Base-by-base conservation (phyloP, 805 yeast genomes). In the Candida coleopterorum region DNA sequence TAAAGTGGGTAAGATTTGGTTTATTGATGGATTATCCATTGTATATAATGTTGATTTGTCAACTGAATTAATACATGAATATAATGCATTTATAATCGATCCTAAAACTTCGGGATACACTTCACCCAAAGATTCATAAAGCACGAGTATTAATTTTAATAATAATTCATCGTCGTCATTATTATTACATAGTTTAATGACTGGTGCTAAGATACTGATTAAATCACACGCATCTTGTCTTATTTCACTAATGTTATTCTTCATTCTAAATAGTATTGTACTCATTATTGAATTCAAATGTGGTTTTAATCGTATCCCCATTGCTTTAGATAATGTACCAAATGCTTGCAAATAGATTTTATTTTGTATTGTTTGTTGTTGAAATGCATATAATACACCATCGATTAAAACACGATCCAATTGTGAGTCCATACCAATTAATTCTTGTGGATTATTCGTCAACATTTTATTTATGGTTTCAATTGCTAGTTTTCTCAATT, bases 41-140 rank as follows among this genome's bases (percentile, higher is more conserved):
- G 51, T 43, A 49, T 82, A 79, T 56, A 87, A 61, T 2, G 71
- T 60, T 1, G 73, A 69, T 10, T 79, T 65, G 7, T 83, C 84
- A 29, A 82, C 70, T 14, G 72, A 75, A 2, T 69, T 60, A 14
- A 86, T 73, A 26, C 89, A 79, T 9, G 77, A 62, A 36, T 72
- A 60, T 47, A 90, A 58, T 0, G 95, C 95, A 12, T 74, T 74
- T 11, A 93, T 62, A 2, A 90, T 73, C 0, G 96, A 84, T 0
- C 95, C 97, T 31, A 93, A 64, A 2, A 88, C 97, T 35, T 88
- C 96, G 0, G 98, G 98, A 46, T 79, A 87, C 5, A 83, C 90
- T 53, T 93, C 99, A 14, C 98, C 98, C 8, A 93, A 68, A 10
- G 93, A 83, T 56, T 93, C 99, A 55, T 83, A 87, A 23, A 93